Evolutionary conservation across 1,139 yeast genomes (phyloP), one percentile per base, ranked within the genome.

Genomic region (Sugiyamaella paludigena): DNA sequence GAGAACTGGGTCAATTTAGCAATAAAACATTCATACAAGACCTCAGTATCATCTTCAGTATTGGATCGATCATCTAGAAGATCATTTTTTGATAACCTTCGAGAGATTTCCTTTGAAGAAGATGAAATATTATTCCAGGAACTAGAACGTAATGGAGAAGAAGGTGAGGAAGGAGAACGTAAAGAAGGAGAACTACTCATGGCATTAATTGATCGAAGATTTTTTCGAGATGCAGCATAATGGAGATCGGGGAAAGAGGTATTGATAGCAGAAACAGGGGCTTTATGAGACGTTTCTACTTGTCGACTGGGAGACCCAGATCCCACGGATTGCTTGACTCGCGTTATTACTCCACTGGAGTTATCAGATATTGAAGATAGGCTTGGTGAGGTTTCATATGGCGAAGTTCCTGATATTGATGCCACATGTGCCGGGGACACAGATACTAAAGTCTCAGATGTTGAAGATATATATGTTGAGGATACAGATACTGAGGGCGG

Each of bases 1-100:
- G 54, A 33, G 49, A 60, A 60, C 50, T 60, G 64, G 38, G 55
- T 54, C 40, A 60, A 44, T 15, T 51, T 42, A 12, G 61, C 60
- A 19, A 52, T 42, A 6, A 5, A 19, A 19, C 48, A 42, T 11
- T 58, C 61, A 11, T 51, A 45, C 40, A 57, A 62, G 33, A 62
- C 49, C 7, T 56, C 50, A 13, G 53, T 53, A 13, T 50, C 55
- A 40, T 62, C 64, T 15, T 46, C 49, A 9, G 36, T 37, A 19
- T 19, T 27, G 4, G 40, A 29, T 8, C 28, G 44, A 11, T 12
- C 31, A 12, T 31, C 36, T 12, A 27, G 19, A 19, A 42, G 11
- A 26, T 42, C 45, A 26, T 42, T 42, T 15, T 36, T 35, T 2
- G 45, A 42, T 8, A 35, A 35, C 13, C 40, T 34, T 35, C 40